A percentile compares a stretch with the other conserved stretches of the same genome.
Evolutionary conservation across 805 yeast species (phyloP).

Genomic region (Aciculoconidium aculeatum): DNA sequence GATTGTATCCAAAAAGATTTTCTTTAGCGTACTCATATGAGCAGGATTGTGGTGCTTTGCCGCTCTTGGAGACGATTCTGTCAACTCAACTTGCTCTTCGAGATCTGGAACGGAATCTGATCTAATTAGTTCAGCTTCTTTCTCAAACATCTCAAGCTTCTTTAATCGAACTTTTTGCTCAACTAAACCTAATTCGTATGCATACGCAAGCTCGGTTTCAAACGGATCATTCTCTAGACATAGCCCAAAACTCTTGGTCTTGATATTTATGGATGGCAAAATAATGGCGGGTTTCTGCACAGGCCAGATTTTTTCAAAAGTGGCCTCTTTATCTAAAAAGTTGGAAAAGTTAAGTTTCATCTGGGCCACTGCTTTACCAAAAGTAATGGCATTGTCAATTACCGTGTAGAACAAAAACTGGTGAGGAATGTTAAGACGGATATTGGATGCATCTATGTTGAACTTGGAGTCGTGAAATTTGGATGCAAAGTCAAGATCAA

Average conservation of each 20-base stretch:
- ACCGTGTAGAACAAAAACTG: constrained; percentile 69
- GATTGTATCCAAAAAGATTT: too few species aligned
- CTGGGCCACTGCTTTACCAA: constrained; percentile 62
- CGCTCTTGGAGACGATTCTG: neutral
- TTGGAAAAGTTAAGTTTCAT: constrained; percentile 43
- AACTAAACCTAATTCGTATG: constrained; percentile 57
- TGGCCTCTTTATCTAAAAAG: constrained; percentile 15
- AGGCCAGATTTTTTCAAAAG: constrained; percentile 31
- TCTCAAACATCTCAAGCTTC: constrained; percentile 37
- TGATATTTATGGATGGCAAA: constrained; percentile 55
- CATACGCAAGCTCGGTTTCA: constrained; percentile 64
- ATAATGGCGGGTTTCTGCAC: constrained; percentile 31
- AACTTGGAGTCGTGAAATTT: constrained; percentile 10
- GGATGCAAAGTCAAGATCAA: too few species aligned
- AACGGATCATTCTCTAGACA: constrained; percentile 86
- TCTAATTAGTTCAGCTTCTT: constrained; percentile 16
- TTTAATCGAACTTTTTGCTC: constrained; percentile 61
- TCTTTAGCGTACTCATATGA: neutral
- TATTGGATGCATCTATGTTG: constrained; percentile 24
- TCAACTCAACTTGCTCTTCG: constrained; percentile 8
- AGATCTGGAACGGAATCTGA: constrained; percentile 9
- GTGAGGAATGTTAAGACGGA: constrained; percentile 61
- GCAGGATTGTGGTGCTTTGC: neutral
- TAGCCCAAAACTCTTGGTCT: constrained; percentile 51
- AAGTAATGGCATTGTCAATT: constrained; percentile 71